These are phyloP conservation scores for Moringa oleifera DNA, from an alignment of 345 rosid genomes.

Conservation along the genomic window DNA sequence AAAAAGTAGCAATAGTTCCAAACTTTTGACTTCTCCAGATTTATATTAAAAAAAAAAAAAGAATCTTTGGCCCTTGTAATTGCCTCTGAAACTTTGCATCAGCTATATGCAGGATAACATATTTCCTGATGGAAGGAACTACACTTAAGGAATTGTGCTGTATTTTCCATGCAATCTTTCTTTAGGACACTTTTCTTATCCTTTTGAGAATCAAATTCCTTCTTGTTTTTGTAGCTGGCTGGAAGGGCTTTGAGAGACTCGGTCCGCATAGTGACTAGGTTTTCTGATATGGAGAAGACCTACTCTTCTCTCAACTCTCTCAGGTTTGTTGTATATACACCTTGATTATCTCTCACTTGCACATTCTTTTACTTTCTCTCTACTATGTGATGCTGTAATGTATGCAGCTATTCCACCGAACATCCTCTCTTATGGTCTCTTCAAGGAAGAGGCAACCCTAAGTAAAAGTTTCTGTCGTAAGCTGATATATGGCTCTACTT, in stretches of 20 bases:
- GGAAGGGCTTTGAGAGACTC: conserved; percentile 86
- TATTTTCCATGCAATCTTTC: not conserved
- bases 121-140: no score
- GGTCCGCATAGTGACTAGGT: conserved; percentile 63
- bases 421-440: not conserved
- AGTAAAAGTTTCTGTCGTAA: not conserved
- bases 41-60: no score
- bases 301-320: conserved; percentile 56
- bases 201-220: not conserved
- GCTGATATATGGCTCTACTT: not conserved
- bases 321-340: conserved; percentile 32
- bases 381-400: not conserved
- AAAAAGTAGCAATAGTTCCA: not conserved
- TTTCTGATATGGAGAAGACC: conserved; percentile 73
- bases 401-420: not conserved
- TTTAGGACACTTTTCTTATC: not conserved
- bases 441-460: not conserved
- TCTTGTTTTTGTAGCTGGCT: conserved; percentile 50
- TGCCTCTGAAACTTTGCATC: no score
- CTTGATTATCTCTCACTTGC: conserved; percentile 1
- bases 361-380: not conserved
- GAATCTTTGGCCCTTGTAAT: no score
- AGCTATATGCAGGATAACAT: no score
- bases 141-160: no score
- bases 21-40: not conserved